phyloP scores from a whole-genome alignment of 169 alveolate species.

The Plasmodium billcollinsi region DNA sequence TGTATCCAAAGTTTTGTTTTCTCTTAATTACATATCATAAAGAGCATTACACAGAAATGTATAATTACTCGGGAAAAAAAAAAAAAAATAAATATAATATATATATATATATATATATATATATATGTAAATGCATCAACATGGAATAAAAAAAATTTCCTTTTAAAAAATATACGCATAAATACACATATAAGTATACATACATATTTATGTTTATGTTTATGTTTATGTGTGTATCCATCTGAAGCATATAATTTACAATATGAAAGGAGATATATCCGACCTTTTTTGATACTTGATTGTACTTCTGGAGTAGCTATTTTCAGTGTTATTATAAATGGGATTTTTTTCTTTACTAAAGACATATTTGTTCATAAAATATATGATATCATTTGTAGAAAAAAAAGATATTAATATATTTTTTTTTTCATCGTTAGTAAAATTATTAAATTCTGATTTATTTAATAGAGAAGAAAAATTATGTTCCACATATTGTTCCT shows the following conservation, averaged over 20 bases:
- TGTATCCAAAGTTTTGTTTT: too few relatives aligned
- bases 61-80: too few relatives aligned
- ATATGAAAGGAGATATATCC: slow-evolving; percentile 71
- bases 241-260: slow-evolving; percentile 15
- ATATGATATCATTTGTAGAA: slow-evolving; percentile 52
- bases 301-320: slow-evolving; percentile 38
- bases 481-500: slow-evolving; percentile 51
- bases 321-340: slow-evolving; percentile 16
- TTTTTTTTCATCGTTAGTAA: slow-evolving; percentile 73
- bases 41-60: too few relatives aligned
- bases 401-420: slow-evolving; percentile 58
- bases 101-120: too few relatives aligned
- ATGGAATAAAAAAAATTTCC: too few relatives aligned
- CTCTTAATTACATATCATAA: too few relatives aligned
- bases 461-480: slow-evolving; percentile 55
- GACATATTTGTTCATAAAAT: slow-evolving; percentile 35
- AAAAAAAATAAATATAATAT: too few relatives aligned
- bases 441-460: slow-evolving; percentile 40
- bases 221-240: too few relatives aligned
- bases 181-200: too few relatives aligned
- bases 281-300: slow-evolving; percentile 35
- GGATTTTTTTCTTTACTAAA: slow-evolving; percentile 51
- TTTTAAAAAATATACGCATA: too few relatives aligned
- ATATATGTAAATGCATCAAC: too few relatives aligned
- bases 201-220: too few relatives aligned